Conservation (phyloP, 371 early-diverging fungal genomes). For the Mucor saturninus region DNA sequence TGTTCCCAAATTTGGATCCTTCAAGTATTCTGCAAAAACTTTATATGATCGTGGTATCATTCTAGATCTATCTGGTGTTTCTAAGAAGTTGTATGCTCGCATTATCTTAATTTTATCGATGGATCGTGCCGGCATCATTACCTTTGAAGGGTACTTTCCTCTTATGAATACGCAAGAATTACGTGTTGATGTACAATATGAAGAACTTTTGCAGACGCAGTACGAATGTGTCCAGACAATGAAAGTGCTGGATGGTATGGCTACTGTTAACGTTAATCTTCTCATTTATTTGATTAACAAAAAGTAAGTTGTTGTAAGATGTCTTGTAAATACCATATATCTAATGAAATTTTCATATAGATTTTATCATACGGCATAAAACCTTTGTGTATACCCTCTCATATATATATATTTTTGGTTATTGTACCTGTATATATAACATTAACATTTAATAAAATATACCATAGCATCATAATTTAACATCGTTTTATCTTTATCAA, state of each 20-base stretch:
- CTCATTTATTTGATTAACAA: constrained; percentile 96
- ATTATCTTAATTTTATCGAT: constrained; percentile 92
- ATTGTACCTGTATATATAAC: neutral
- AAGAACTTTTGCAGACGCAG: constrained; percentile 92
- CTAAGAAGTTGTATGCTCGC: constrained; percentile 84
- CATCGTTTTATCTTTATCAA: too few species aligned
- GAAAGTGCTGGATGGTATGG: constrained; percentile 89
- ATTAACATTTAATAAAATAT: too few species aligned
- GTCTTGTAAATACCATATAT: neutral
- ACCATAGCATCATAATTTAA: too few species aligned
- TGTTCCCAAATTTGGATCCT: constrained; percentile 96
- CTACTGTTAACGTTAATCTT: constrained; percentile 95
- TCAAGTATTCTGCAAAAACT: constrained; percentile 95
- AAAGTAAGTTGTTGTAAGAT: constrained; percentile 68
- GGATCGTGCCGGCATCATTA: constrained; percentile 90
- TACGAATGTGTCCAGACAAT: constrained; percentile 92
- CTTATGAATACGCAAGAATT: constrained; percentile 77
- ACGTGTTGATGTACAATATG: constrained; percentile 84
- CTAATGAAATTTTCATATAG: neutral
- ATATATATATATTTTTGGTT: neutral
- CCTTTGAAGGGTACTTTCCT: constrained; percentile 81
- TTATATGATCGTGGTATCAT: constrained; percentile 94
- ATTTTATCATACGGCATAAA: constrained; percentile 24
- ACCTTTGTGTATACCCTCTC: neutral
- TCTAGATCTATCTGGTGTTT: constrained; percentile 79